Conservation (phyloP, 2,329 filamentous ascomycete genomes). For the Aureobasidium sp. region DNA sequence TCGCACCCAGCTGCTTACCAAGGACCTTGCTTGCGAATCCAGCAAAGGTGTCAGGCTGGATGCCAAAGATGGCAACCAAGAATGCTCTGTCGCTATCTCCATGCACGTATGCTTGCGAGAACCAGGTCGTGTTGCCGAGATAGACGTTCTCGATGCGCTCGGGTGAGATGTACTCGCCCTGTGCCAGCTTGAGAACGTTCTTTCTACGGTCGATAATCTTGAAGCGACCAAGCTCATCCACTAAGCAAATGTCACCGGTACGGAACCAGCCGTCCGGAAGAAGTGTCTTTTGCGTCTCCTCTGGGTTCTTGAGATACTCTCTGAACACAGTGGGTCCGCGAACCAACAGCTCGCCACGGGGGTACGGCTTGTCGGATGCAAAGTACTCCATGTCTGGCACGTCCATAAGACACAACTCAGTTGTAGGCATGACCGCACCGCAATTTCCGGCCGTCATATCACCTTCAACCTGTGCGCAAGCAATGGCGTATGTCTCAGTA, state of each 20-base stretch:
- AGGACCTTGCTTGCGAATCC: constrained; percentile 72
- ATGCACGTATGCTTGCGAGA: constrained; percentile 81
- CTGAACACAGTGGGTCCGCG: constrained; percentile 73
- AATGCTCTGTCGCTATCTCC: constrained; percentile 76
- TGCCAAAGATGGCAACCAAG: constrained; percentile 79
- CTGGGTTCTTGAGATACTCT: constrained; percentile 84
- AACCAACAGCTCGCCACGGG: constrained; percentile 82
- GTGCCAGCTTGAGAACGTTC: constrained; percentile 97
- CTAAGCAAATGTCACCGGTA: constrained; percentile 81
- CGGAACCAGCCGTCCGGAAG: constrained; percentile 94
- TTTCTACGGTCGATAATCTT: constrained; percentile 94
- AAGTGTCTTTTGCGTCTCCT: constrained; percentile 76
- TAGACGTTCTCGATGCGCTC: constrained; percentile 96
- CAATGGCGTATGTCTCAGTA: constrained; percentile 84
- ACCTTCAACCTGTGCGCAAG: constrained; percentile 58
- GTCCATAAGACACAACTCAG: constrained; percentile 75
- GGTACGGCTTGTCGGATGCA: constrained; percentile 77
- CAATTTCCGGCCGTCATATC: constrained; percentile 78
- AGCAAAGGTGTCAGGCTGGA: constrained; percentile 79
- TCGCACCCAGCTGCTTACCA: constrained; percentile 46
- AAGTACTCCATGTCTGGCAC: constrained; percentile 93
- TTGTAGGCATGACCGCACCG: constrained; percentile 59
- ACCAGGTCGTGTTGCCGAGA: constrained; percentile 68
- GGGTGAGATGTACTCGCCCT: constrained; percentile 96
- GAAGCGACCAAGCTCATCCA: constrained; percentile 82